Evolutionary conservation across 2,329 filamentous ascomycete genomes (phyloP).

Genomic region (Calonectria leucothoes): DNA sequence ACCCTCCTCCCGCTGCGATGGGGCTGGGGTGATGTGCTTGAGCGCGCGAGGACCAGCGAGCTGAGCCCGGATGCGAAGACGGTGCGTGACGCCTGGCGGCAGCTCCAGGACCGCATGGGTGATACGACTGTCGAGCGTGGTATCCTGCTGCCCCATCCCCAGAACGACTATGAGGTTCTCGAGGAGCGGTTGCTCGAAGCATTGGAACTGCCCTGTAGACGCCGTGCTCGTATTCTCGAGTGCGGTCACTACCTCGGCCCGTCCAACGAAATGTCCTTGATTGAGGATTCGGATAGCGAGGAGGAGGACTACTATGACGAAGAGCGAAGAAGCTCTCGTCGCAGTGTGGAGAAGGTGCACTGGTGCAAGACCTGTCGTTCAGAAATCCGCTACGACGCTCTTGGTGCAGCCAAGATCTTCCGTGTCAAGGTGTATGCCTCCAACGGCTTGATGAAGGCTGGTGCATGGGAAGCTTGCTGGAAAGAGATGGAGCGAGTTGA

Average conservation of each 20-base stretch:
- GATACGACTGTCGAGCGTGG: conserved; percentile 81
- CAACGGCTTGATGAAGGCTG: conserved; percentile 91
- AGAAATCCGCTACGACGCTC: conserved; percentile 66
- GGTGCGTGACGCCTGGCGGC: conserved; percentile 72
- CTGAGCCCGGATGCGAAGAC: conserved; percentile 60
- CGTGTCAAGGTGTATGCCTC: conserved; percentile 91
- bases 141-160: conserved; percentile 80
- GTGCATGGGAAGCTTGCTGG: conserved; percentile 95
- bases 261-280: conserved; percentile 59
- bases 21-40: conserved; percentile 70
- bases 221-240: conserved; percentile 76
- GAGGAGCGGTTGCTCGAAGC: conserved; percentile 83
- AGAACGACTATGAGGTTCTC: conserved; percentile 82
- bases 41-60: conserved; percentile 53
- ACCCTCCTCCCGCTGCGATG: conserved; percentile 79
- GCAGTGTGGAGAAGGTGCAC: conserved; percentile 52
- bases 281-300: conserved; percentile 59
- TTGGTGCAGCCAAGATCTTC: conserved; percentile 70
- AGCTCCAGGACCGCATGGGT: conserved; percentile 76
- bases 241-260: conserved; percentile 82
- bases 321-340: conserved; percentile 34
- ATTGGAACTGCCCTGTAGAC: conserved; percentile 73
- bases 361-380: conserved; percentile 69
- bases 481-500: conserved; percentile 99
- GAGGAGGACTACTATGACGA: conserved; percentile 51